A percentile compares a stretch with the other conserved stretches of the same genome.
Evolutionary conservation across 1,284 basidiomycete species (phyloP).

Genomic region (Limonomyces culmigenus): DNA sequence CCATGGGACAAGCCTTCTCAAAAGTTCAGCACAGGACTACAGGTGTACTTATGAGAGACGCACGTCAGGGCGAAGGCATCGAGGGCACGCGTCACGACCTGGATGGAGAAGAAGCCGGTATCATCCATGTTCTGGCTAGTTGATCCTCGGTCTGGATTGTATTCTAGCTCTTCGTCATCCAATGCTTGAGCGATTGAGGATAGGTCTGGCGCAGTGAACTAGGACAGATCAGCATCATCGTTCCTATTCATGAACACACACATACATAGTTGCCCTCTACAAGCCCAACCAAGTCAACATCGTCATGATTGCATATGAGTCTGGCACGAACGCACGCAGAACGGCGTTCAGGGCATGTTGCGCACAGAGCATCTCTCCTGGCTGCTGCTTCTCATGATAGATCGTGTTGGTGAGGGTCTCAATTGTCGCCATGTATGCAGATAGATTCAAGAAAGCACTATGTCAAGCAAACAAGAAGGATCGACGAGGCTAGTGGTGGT

Average conservation of each 20-base stretch:
- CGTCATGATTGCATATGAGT: constrained; percentile 5
- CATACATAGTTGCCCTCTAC: constrained; percentile 57
- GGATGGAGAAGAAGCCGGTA: constrained; percentile 79
- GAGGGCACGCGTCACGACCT: constrained; percentile 67
- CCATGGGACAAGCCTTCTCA: constrained; percentile 60
- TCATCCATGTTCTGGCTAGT: constrained; percentile 78
- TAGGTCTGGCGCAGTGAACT: constrained; percentile 80
- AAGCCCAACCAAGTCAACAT: constrained; percentile 6
- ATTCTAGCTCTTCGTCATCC: constrained; percentile 28
- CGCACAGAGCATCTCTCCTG: constrained; percentile 72
- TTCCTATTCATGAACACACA: constrained; percentile 6
- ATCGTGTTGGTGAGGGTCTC: constrained; percentile 21
- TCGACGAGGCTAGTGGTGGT: not conserved
- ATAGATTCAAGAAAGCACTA: not conserved
- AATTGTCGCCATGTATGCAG: not conserved
- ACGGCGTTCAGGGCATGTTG: constrained; percentile 71
- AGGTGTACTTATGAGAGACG: too few species aligned
- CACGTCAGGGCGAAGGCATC: constrained; percentile 73
- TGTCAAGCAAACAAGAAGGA: not conserved
- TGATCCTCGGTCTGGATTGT: constrained; percentile 22
- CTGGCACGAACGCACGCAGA: constrained; percentile 62
- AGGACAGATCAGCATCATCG: constrained; percentile 4
- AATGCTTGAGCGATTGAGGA: constrained; percentile 62
- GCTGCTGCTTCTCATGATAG: constrained; percentile 63
- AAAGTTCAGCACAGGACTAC: too few species aligned